These are phyloP conservation scores for Coniochaeta sp. DNA, from an alignment of 2,329 filamentous ascomycete species.

Conservation along the genomic window DNA sequence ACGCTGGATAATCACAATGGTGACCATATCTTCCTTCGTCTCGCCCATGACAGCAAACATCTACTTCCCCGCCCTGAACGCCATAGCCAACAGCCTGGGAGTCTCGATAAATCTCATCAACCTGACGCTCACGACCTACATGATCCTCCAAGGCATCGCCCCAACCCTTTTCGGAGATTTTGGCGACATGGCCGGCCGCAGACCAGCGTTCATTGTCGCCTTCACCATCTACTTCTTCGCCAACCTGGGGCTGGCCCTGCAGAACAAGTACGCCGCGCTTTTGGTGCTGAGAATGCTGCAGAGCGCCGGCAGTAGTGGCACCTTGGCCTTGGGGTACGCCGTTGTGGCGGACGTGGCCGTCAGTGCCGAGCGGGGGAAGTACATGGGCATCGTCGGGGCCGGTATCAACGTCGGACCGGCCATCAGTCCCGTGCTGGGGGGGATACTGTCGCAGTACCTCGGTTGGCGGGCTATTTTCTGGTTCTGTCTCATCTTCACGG, in stretches of 20 bases:
- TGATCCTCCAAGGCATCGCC: slow-evolving; percentile 57
- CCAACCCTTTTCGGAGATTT: slow-evolving; percentile 57
- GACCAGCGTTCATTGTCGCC: slow-evolving; percentile 54
- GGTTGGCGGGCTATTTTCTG: slow-evolving; percentile 66
- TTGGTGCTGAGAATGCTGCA: slow-evolving; percentile 57
- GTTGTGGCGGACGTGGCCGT: slow-evolving; percentile 67
- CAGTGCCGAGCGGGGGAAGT: slow-evolving; percentile 62
- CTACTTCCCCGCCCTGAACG: slow-evolving; percentile 38
- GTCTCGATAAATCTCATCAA: slow-evolving; percentile 36
- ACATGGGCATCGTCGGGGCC: slow-evolving; percentile 60
- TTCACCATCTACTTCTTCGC: slow-evolving; percentile 51
- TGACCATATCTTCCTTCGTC: slow-evolving; percentile 44
- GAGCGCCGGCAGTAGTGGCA: slow-evolving; percentile 58
- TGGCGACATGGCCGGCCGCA: slow-evolving; percentile 51
- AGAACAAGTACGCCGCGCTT: slow-evolving; percentile 49
- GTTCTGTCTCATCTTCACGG: slow-evolving; percentile 54
- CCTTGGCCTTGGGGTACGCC: slow-evolving; percentile 63
- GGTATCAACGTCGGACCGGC: slow-evolving; percentile 50
- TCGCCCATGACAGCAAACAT: slow-evolving; percentile 56
- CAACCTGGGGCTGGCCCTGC: slow-evolving; percentile 53
- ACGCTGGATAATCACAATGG: slow-evolving; percentile 46
- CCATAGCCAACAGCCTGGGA: slow-evolving; percentile 28
- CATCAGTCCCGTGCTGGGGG: slow-evolving; percentile 56
- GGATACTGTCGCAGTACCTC: slow-evolving; percentile 54
- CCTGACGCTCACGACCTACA: slow-evolving; percentile 50